Evolutionary conservation across 768 basidiomycete genomes (phyloP).

Genomic region (Exidia glandulosa): DNA sequence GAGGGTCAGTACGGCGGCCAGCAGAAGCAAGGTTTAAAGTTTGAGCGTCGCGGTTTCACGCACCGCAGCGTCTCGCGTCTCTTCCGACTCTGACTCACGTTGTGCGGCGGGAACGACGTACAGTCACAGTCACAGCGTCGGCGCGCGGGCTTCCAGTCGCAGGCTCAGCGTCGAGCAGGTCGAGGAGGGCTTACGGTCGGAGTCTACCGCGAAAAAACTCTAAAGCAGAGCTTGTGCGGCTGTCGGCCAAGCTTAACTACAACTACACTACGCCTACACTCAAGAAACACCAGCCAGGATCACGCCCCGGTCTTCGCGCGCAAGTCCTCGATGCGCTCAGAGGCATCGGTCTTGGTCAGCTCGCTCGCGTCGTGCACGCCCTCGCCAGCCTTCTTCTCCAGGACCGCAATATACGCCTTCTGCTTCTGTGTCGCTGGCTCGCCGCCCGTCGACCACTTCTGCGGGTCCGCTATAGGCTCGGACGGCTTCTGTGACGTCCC

Average conservation of each 20-base stretch:
- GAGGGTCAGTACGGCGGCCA: not conserved
- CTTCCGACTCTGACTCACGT: slow-evolving; percentile 33
- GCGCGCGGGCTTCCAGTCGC: too few relatives aligned
- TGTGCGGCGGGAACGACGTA: too few relatives aligned
- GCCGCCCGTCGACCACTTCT: not conserved
- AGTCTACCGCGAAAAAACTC: too few relatives aligned
- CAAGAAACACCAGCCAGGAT: not conserved
- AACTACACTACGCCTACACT: too few relatives aligned
- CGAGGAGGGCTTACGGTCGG: too few relatives aligned
- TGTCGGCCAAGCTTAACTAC: too few relatives aligned
- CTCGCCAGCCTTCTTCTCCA: not conserved
- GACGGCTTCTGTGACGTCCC: not conserved
- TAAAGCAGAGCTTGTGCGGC: too few relatives aligned
- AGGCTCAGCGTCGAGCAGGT: too few relatives aligned
- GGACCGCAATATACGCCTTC: not conserved
- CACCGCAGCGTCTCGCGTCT: not conserved
- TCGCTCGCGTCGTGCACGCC: not conserved
- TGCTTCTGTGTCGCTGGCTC: not conserved
- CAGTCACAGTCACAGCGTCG: too few relatives aligned
- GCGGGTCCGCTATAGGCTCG: not conserved
- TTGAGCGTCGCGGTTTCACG: not conserved
- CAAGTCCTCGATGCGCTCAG: not conserved
- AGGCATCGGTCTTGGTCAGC: not conserved
- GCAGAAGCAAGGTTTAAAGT: not conserved
- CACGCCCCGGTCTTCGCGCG: not conserved